phyloP scores from a whole-genome alignment of 2,329 filamentous ascomycete genomes.

The Rugonectria rugulosa region DNA sequence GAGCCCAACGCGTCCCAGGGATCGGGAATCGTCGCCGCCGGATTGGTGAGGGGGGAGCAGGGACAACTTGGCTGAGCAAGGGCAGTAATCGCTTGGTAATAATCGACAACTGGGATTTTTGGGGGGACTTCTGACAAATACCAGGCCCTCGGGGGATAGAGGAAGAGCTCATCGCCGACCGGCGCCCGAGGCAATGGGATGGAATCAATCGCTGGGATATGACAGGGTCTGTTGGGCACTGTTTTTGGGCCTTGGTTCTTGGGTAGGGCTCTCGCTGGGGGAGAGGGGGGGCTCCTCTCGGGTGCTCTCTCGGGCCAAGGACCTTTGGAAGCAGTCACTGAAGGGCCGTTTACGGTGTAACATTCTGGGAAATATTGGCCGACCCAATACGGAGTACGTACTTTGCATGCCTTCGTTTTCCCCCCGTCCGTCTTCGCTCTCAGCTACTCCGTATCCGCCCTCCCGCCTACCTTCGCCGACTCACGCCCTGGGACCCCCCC shows the following conservation, averaged over 20 bases:
- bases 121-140: conserved; percentile 7
- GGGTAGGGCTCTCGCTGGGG: background rate
- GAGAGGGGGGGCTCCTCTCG: background rate
- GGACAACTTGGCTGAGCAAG: background rate
- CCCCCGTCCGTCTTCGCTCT: background rate
- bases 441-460: background rate
- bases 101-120: background rate
- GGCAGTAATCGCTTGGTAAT: background rate
- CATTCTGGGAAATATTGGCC: conserved; percentile 25
- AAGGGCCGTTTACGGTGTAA: conserved; percentile 2
- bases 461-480: background rate
- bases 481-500: conserved; percentile 5
- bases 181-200: conserved; percentile 24
- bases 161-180: conserved; percentile 15
- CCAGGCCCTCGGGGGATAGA: background rate
- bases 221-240: too few relatives aligned
- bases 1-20: conserved; percentile 9
- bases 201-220: background rate
- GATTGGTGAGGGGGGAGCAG: background rate
- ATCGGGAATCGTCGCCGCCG: conserved; percentile 23
- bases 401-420: conserved; percentile 3
- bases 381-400: too few relatives aligned
- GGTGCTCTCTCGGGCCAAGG: background rate
- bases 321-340: too few relatives aligned
- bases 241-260: conserved; percentile 19